These are phyloP conservation scores for Arbutus unedo DNA, from an alignment of 148 eudicot genomes.

Conservation along the genomic window DNA sequence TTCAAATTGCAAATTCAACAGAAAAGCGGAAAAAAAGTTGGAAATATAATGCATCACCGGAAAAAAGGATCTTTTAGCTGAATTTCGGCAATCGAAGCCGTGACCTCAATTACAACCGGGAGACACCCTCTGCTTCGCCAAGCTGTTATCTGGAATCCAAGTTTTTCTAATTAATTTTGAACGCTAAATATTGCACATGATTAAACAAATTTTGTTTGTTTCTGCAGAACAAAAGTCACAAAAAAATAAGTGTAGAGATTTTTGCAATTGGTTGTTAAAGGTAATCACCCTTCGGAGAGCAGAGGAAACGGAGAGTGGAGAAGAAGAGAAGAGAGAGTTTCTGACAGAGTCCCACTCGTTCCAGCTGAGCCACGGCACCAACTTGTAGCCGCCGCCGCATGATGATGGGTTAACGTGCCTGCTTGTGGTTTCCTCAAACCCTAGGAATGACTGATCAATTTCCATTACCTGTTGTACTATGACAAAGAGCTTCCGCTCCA, in stretches of 20 bases:
- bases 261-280: not conserved
- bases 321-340: constrained; percentile 58
- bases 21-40: not conserved
- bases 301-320: constrained; percentile 35
- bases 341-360: constrained; percentile 79
- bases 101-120: constrained; percentile 58
- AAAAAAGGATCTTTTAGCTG: constrained; percentile 70
- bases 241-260: not conserved
- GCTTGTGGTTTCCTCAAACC: constrained; percentile 24
- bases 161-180: not conserved
- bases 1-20: not conserved
- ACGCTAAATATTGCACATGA: not conserved
- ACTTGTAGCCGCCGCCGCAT: constrained; percentile 26
- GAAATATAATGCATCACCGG: constrained; percentile 30
- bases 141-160: constrained; percentile 44
- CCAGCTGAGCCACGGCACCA: constrained; percentile 92
- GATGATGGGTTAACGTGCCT: not conserved
- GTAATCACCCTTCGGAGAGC: constrained; percentile 56
- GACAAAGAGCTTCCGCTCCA: not conserved
- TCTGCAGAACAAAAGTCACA: not conserved
- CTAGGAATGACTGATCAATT: constrained; percentile 22
- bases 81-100: constrained; percentile 72
- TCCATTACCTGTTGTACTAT: not conserved
- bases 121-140: constrained; percentile 92
- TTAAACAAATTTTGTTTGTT: not conserved